Base-by-base conservation (phyloP, 495 filamentous ascomycete genomes). In the Penicillium ucsense region DNA sequence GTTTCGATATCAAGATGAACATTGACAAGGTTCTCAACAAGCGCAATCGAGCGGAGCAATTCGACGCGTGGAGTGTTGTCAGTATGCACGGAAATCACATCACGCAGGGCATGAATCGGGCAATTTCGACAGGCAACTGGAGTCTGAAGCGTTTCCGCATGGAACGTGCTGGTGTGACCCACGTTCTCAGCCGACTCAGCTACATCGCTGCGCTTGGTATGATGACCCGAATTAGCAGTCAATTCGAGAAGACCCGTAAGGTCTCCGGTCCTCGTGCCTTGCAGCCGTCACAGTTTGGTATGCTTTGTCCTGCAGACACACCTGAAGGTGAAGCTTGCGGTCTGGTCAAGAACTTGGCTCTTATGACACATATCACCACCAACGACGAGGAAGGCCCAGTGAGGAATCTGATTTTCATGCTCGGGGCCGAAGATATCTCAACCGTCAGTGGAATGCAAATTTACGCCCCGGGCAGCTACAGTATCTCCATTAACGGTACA, bases 301-400 rank as follows among this genome's bases (percentile, higher is more conserved):
- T 99, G 87, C 73, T 99, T 20, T 99, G 92, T 62, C 83, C 88
- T 1, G 90, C 92, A 6, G 92, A 99, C 73, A 99, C 92, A 0
- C 92, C 92, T 10, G 92, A 99, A 82, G 92, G 92, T 60, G 94
- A 99, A 67, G 87, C 92, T 3, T 99, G 92, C 67, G 92, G 92
- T 76, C 65, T 99, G 36, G 89, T 99, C 43, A 99, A 99, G 71
- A 99, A 99, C 58, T 70, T 99, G 70, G 94, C 92, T 3, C 76
- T 99, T 10, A 97, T 99, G 94, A 97, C 94, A 9, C 94, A 99
- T 58, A 95, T 99, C 55, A 99, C 92, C 7, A 96, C 90, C 3
- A 84, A 92, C 40, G 87, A 94, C 50, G 89, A 95, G 45, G 90
- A 96, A 60, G 88, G 81, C 11, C 88, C 90, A 0, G 82, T 99